Percentiles rank a stretch among this genome's conserved stretches.
Evolutionary conservation across 805 yeast genomes (phyloP).

Genomic region (Yarrowia divulgata): DNA sequence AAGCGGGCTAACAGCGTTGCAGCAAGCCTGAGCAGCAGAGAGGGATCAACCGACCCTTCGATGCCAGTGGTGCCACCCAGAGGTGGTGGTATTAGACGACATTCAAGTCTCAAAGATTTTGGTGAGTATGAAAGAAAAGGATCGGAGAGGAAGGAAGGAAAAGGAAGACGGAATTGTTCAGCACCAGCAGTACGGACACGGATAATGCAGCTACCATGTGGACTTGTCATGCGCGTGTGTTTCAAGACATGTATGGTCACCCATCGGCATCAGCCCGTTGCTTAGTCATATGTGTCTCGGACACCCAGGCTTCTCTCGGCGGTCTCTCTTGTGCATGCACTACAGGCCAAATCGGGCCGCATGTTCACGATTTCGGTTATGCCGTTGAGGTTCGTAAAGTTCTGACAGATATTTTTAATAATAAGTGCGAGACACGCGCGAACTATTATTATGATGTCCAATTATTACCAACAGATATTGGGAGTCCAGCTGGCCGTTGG

Average conservation of each 20-base stretch:
- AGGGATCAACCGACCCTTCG: conserved; percentile 1
- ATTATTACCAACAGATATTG: background rate
- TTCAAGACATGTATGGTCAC: conserved; percentile 4
- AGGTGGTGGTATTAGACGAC: conserved; percentile 20
- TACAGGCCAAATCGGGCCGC: conserved; percentile 17
- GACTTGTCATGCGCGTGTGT: conserved; percentile 9
- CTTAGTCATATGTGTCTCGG: conserved; percentile 16
- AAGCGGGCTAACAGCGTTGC: conserved; percentile 8
- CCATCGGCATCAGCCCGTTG: background rate
- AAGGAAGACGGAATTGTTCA: background rate
- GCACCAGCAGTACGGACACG: background rate
- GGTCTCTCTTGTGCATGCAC: conserved; percentile 17
- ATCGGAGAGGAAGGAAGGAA: background rate
- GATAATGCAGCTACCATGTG: background rate
- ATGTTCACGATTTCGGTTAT: conserved; percentile 2
- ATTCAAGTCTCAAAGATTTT: conserved; percentile 29
- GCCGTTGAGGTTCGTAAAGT: conserved; percentile 4
- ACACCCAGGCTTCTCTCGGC: background rate
- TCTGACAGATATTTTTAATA: conserved; percentile 21
- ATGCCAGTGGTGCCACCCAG: conserved; percentile 13
- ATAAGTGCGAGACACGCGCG: conserved; percentile 2
- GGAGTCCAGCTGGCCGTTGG: background rate
- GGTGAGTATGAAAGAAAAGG: conserved; percentile 11
- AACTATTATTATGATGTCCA: conserved; percentile 4
- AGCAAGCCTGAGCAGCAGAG: conserved; percentile 1